Percentiles rank a stretch among this genome's conserved stretches.
These are phyloP conservation scores for Schoenoplectus triqueter DNA, from an alignment of 202 grass and related monocot genomes.

Conservation along the genomic window DNA sequence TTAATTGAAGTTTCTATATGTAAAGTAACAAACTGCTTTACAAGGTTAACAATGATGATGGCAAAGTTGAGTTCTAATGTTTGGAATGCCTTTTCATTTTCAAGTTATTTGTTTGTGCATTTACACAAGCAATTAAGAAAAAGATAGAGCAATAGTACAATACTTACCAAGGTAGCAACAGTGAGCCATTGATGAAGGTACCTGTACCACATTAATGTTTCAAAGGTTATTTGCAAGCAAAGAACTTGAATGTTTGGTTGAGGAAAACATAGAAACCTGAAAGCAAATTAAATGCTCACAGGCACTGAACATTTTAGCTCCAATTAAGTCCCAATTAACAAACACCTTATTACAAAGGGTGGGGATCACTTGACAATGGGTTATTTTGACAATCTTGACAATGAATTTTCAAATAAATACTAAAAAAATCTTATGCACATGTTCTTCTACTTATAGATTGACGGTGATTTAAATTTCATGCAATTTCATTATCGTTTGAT, in stretches of 20 bases:
- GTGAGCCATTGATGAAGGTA: not conserved
- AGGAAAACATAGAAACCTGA: not conserved
- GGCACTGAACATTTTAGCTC: not conserved
- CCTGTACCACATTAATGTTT: not conserved
- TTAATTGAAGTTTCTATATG: not conserved
- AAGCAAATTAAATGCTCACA: not conserved
- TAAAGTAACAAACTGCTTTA: slow-evolving; percentile 10
- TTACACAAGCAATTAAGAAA: slow-evolving; percentile 12
- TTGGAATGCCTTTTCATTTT: slow-evolving; percentile 20
- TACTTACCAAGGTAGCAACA: not conserved
- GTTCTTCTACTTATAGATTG: too few relatives aligned
- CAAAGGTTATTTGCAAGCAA: not conserved
- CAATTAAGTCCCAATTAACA: not conserved
- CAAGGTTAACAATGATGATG: slow-evolving; percentile 19
- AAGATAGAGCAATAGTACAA: slow-evolving; percentile 12
- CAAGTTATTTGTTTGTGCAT: slow-evolving; percentile 12
- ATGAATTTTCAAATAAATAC: too few relatives aligned
- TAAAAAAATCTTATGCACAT: too few relatives aligned
- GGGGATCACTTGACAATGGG: too few relatives aligned
- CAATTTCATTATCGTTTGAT: too few relatives aligned
- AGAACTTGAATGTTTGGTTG: not conserved
- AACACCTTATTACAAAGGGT: not conserved
- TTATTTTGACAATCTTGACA: too few relatives aligned
- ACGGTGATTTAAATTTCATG: too few relatives aligned
- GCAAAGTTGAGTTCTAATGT: slow-evolving; percentile 12